phyloP scores from a whole-genome alignment of 768 basidiomycete genomes.

The Pluteus cervinus region DNA sequence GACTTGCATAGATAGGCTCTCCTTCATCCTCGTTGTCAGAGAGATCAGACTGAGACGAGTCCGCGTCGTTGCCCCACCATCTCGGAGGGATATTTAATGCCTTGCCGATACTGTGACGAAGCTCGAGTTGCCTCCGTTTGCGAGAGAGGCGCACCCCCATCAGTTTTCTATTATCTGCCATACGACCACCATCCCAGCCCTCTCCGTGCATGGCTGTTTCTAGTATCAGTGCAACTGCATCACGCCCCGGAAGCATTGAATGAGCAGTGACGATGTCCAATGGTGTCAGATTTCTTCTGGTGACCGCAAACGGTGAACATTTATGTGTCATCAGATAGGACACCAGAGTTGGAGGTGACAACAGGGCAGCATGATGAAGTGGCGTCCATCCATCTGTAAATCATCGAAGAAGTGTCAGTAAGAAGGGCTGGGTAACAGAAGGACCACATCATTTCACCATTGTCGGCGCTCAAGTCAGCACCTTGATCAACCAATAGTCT shows the following conservation, averaged over 20 bases:
- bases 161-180: conserved; percentile 60
- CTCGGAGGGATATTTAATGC: conserved; percentile 48
- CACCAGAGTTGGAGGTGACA: conserved; percentile 85
- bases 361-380: conserved; percentile 84
- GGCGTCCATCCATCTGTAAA: conserved; percentile 88
- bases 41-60: conserved; percentile 31
- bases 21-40: conserved; percentile 38
- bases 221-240: conserved; percentile 81
- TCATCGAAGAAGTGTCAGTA: conserved; percentile 4
- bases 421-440: conserved; percentile 4
- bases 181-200: conserved; percentile 76
- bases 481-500: conserved; percentile 75
- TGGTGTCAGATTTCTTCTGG: conserved; percentile 75
- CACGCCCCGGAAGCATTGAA: conserved; percentile 72
- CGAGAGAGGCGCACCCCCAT: conserved; percentile 54
- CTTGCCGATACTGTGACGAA: conserved; percentile 55
- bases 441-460: conserved; percentile 38
- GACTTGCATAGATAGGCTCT: too few relatives aligned
- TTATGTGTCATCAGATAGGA: conserved; percentile 92
- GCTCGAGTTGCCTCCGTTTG: conserved; percentile 42
- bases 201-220: conserved; percentile 84
- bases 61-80: conserved; percentile 62
- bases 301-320: conserved; percentile 74
- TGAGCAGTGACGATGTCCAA: conserved; percentile 88
- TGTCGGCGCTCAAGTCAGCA: conserved; percentile 61